A percentile compares a stretch with the other conserved stretches of the same genome.
Evolutionary conservation across 2,329 filamentous ascomycete genomes (phyloP).

Genomic region (Paraphaeosphaeria sporulosa): DNA sequence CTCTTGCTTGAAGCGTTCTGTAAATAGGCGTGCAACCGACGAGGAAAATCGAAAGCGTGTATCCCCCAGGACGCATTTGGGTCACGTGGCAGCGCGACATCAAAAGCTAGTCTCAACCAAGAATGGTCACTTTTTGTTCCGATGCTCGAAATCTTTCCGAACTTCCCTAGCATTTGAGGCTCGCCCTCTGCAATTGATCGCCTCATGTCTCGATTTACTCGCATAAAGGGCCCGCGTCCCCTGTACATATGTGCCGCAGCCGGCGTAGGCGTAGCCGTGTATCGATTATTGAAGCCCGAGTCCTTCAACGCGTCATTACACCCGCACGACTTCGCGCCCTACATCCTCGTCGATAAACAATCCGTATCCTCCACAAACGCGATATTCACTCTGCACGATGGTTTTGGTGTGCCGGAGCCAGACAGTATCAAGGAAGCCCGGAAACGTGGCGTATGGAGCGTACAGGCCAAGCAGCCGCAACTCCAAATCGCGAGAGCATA

Average conservation of each 20-base stretch:
- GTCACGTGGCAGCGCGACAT: not conserved
- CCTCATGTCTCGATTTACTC: constrained; percentile 41
- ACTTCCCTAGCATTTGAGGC: not conserved
- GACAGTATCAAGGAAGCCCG: constrained; percentile 53
- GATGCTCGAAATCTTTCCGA: constrained; percentile 4
- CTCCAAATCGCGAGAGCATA: constrained; percentile 92
- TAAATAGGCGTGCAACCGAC: no score
- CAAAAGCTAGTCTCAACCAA: not conserved
- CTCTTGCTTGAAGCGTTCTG: no score
- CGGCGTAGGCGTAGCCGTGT: constrained; percentile 43
- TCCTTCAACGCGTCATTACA: constrained; percentile 58
- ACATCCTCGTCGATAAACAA: constrained; percentile 68
- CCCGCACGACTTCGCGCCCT: constrained; percentile 68
- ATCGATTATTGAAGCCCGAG: constrained; percentile 37
- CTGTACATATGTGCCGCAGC: constrained; percentile 44
- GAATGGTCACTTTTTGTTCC: not conserved
- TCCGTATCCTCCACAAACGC: constrained; percentile 72
- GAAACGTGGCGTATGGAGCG: constrained; percentile 78
- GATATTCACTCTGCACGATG: constrained; percentile 69
- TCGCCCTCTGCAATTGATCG: not conserved
- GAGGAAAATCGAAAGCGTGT: no score
- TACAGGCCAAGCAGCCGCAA: constrained; percentile 94
- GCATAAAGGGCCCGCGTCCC: constrained; percentile 33
- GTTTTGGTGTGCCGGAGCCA: constrained; percentile 33
- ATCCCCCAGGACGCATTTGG: no score